Conservation (phyloP, 2,329 filamentous ascomycete species). For the Aureobasidium melanogenum region DNA sequence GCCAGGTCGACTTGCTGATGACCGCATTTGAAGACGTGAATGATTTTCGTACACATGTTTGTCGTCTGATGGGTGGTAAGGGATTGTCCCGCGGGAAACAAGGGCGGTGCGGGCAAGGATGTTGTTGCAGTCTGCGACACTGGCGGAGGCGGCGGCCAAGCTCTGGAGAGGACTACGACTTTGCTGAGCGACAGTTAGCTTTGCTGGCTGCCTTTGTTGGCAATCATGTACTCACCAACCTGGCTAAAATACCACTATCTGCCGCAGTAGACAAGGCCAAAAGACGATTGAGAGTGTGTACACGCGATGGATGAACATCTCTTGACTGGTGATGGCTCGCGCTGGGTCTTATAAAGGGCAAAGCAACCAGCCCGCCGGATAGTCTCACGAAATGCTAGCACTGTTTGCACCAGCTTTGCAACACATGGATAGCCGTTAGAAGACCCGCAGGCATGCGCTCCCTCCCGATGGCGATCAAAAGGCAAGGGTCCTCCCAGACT, state of each 20-base stretch:
- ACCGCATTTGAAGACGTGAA: slow-evolving; percentile 40
- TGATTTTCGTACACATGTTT: slow-evolving; percentile 39
- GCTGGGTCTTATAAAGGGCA: slow-evolving; percentile 9
- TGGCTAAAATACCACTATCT: slow-evolving; percentile 4
- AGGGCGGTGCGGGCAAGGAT: background rate
- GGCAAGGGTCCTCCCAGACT: slow-evolving; percentile 11
- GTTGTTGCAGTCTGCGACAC: slow-evolving; percentile 5
- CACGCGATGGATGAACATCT: slow-evolving; percentile 3
- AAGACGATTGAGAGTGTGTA: background rate
- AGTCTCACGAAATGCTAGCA: slow-evolving; percentile 12
- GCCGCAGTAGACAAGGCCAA: background rate
- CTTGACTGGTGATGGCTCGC: slow-evolving; percentile 6
- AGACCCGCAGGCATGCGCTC: slow-evolving; percentile 12
- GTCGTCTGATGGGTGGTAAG: background rate
- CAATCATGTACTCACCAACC: slow-evolving; percentile 1
- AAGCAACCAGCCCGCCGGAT: slow-evolving; percentile 5
- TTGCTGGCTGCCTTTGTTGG: background rate
- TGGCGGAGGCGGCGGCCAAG: background rate
- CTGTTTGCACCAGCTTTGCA: slow-evolving; percentile 13
- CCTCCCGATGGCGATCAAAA: slow-evolving; percentile 10
- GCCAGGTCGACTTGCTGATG: slow-evolving; percentile 36
- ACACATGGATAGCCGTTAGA: slow-evolving; percentile 12
- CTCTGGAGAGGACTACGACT: background rate
- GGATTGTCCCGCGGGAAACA: background rate
- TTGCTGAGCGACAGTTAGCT: background rate